Evolutionary conservation across 148 eudicot genomes (phyloP).

Genomic region (Cornus suecica): DNA sequence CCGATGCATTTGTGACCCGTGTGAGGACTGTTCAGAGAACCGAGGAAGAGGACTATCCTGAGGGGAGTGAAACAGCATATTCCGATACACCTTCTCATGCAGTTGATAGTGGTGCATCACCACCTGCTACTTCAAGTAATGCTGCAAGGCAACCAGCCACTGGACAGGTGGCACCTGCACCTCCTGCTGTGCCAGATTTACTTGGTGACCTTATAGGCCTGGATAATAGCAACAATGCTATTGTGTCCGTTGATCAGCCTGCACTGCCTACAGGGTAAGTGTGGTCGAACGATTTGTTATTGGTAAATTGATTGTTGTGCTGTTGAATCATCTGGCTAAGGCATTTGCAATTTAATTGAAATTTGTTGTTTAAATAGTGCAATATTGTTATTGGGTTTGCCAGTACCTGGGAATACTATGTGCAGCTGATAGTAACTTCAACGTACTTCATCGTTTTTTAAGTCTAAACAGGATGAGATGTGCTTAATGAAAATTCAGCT

Average conservation of each 20-base stretch:
- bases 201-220: slow-evolving; percentile 86
- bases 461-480: not conserved
- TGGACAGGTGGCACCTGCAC: slow-evolving; percentile 16
- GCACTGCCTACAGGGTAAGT: slow-evolving; percentile 60
- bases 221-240: slow-evolving; percentile 45
- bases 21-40: slow-evolving; percentile 73
- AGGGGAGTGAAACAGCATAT: slow-evolving; percentile 68
- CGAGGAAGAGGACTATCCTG: slow-evolving; percentile 88
- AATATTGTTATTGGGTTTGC: not conserved
- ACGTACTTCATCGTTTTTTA: too few relatives aligned
- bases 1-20: slow-evolving; percentile 91
- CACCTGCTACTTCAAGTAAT: slow-evolving; percentile 54
- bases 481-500: too few relatives aligned
- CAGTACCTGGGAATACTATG: not conserved
- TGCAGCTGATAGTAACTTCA: too few relatives aligned
- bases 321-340: not conserved
- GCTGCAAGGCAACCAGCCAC: slow-evolving; percentile 42
- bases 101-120: slow-evolving; percentile 52
- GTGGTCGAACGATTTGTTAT: not conserved
- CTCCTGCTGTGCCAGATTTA: slow-evolving; percentile 83
- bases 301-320: not conserved
- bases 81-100: slow-evolving; percentile 69
- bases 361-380: not conserved
- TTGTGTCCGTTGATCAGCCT: slow-evolving; percentile 78
- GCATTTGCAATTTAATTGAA: not conserved